A percentile compares a stretch with the other conserved stretches of the same genome.
These are phyloP conservation scores for Cladosporium sp. DNA, from an alignment of 2,329 filamentous ascomycete genomes.

Conservation along the genomic window DNA sequence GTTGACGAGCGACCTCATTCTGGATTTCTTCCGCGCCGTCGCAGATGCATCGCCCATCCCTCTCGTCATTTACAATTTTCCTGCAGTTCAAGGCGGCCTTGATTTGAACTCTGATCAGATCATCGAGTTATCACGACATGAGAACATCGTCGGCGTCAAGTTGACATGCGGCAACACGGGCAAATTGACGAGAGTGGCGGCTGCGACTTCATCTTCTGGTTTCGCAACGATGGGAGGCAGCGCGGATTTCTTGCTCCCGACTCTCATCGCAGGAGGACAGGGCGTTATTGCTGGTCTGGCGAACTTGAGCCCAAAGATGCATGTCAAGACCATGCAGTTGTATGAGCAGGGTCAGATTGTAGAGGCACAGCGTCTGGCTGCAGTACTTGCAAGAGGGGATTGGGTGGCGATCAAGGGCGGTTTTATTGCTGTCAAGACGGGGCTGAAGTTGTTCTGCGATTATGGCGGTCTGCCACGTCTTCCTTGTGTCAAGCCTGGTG, in stretches of 20 bases:
- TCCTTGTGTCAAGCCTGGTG: constrained; percentile 50
- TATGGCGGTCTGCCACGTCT: constrained; percentile 60
- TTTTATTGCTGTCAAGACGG: constrained; percentile 65
- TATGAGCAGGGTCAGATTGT: constrained; percentile 55
- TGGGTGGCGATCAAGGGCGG: constrained; percentile 66
- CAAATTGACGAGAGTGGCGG: constrained; percentile 58
- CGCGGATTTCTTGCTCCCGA: constrained; percentile 69
- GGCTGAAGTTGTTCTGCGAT: constrained; percentile 56
- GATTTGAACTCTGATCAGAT: constrained; percentile 62
- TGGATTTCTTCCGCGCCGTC: constrained; percentile 62
- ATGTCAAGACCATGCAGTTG: constrained; percentile 56
- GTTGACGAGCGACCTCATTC: constrained; percentile 54
- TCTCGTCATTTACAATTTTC: constrained; percentile 66
- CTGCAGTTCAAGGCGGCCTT: constrained; percentile 58
- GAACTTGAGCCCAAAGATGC: constrained; percentile 65
- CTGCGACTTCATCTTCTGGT: constrained; percentile 45
- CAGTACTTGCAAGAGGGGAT: constrained; percentile 61
- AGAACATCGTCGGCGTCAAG: constrained; percentile 65
- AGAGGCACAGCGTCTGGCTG: constrained; percentile 61
- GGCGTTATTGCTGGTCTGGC: constrained; percentile 68
- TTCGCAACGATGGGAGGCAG: constrained; percentile 70
- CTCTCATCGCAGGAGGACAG: constrained; percentile 63
- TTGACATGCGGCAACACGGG: constrained; percentile 67
- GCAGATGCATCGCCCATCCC: constrained; percentile 60
- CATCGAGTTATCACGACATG: constrained; percentile 54